Conservation (phyloP, 768 basidiomycete species). For the Collybiopsis luxurians region DNA sequence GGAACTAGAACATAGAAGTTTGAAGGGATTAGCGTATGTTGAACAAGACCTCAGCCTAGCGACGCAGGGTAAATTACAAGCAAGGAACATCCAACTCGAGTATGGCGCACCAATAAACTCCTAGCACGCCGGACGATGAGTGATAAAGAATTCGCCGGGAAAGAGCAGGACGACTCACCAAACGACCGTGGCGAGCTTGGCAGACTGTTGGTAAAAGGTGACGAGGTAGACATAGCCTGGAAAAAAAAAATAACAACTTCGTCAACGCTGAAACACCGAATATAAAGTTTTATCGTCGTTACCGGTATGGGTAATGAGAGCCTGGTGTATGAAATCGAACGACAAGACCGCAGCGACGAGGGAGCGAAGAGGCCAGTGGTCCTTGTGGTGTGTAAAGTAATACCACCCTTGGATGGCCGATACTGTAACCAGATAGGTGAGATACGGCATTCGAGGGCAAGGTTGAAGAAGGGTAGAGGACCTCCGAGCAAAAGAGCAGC, state of each 20-base stretch:
- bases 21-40: conserved; percentile 29
- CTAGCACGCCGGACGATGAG: too few relatives aligned
- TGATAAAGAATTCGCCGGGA: too few relatives aligned
- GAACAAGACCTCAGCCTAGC: conserved; percentile 46
- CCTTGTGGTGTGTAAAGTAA: conserved; percentile 50
- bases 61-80: background rate
- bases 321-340: conserved; percentile 53
- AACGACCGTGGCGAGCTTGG: conserved; percentile 29
- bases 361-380: conserved; percentile 44
- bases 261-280: background rate
- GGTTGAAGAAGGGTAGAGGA: conserved; percentile 6
- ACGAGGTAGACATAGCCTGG: conserved; percentile 49
- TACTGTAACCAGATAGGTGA: conserved; percentile 29
- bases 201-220: conserved; percentile 32
- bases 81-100: background rate
- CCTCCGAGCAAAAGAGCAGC: conserved; percentile 41
- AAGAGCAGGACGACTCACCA: too few relatives aligned
- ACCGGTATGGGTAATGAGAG: conserved; percentile 51
- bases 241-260: too few relatives aligned
- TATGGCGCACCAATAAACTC: conserved; percentile 34
- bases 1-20: background rate
- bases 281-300: conserved; percentile 8
- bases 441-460: background rate
- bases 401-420: conserved; percentile 54
- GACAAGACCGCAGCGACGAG: conserved; percentile 46